Evolutionary conservation across 352 stramenopile species (phyloP), one percentile per base, ranked within the genome.

Genomic region (Saprolegnia diclina): DNA sequence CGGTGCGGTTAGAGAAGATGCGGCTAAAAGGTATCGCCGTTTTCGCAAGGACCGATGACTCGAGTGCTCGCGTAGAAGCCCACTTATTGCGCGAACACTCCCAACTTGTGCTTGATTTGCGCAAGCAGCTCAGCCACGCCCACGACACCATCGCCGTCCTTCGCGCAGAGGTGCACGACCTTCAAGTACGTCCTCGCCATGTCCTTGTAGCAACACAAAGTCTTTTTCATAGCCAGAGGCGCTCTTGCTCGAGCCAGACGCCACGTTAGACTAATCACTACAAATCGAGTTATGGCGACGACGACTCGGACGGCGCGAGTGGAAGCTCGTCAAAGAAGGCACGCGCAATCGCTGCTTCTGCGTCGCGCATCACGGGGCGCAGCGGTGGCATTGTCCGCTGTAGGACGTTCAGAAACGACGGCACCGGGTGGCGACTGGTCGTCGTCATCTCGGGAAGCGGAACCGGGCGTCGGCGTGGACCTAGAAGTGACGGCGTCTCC

Each of bases 351-450:
- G 29, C 29, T 5, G 29, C 29, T 5, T 35, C 29, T 5, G 29
- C 2, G 29, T 35, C 5, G 29, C 29, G 29, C 29, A 35, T 35
- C 29, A 35, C 29, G 5, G 29, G 26, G 29, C 7, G n/a, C 29
- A 57, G 16, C 14, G n/a, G 11, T 24, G 42, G 26, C 62, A 67
- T 61, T 18, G 62, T 67, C 7, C 62, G 45, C 18, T 40, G 62
- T 32, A 67, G 46, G 18, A 67, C 62, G 11, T 67, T 40, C 5
- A 67, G 50, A 35, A 67, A 67, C 19, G 57, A 50, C 24, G 46
- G 46, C 46, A 54, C n/a, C n/a, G 46, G 5, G 24, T 5, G 2
- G 24, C 46, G 46, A 54, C n/a, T n/a, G n/a, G n/a, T n/a, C n/a
- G n/a, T 54, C n/a, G 5, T 29, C 46, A 5, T 29, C 5, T 54